phyloP scores from a whole-genome alignment of 2,329 filamentous ascomycete genomes.

The Xylaria sp. region DNA sequence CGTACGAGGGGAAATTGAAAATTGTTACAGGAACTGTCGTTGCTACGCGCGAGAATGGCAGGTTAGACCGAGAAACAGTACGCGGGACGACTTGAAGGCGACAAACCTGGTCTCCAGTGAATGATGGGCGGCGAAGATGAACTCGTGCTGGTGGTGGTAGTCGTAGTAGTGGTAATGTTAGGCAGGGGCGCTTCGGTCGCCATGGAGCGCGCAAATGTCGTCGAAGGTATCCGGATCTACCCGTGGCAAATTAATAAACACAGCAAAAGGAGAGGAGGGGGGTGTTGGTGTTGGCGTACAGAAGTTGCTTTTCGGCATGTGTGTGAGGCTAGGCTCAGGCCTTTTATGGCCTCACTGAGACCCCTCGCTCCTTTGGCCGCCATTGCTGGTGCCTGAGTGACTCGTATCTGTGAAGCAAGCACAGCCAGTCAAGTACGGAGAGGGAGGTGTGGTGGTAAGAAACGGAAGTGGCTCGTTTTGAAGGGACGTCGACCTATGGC shows the following conservation, averaged over 20 bases:
- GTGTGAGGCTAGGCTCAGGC: slow-evolving; percentile 61
- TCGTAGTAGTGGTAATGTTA: slow-evolving; percentile 53
- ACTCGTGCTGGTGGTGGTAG: slow-evolving; percentile 52
- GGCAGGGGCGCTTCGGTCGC: slow-evolving; percentile 63
- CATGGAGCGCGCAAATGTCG: slow-evolving; percentile 64
- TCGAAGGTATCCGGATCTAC: slow-evolving; percentile 47
- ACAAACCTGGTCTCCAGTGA: slow-evolving; percentile 60
- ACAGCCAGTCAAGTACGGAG: neutral
- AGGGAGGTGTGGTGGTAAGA: neutral
- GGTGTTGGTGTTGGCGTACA: slow-evolving; percentile 39
- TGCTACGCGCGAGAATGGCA: slow-evolving; percentile 52
- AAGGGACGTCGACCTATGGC: neutral
- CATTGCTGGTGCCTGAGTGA: slow-evolving; percentile 54
- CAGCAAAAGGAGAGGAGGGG: neutral
- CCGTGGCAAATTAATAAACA: slow-evolving; percentile 27
- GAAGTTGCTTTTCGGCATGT: slow-evolving; percentile 52
- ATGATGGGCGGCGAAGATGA: slow-evolving; percentile 48
- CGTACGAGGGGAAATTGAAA: slow-evolving; percentile 89
- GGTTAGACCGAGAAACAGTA: slow-evolving; percentile 26
- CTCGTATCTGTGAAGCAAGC: neutral
- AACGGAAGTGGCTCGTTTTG: neutral
- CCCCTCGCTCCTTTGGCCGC: slow-evolving; percentile 61
- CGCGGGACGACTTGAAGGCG: neutral
- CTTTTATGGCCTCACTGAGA: slow-evolving; percentile 64
- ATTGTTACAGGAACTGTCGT: slow-evolving; percentile 83